phyloP scores from a whole-genome alignment of 202 grass and related monocot species.

The Elaeis oleifera region DNA sequence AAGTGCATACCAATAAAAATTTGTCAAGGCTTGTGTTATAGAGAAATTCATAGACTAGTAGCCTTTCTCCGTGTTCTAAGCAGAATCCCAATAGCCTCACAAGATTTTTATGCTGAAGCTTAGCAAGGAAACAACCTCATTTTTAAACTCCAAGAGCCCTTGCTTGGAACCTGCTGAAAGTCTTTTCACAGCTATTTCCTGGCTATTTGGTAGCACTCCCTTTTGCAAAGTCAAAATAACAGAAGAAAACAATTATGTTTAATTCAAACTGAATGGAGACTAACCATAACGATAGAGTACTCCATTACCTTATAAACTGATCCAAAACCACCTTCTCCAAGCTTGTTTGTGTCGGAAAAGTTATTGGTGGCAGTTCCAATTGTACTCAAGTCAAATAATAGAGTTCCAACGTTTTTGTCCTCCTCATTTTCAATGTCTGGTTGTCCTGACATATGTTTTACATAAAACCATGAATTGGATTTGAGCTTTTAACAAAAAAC shows the following conservation, averaged over 20 bases:
- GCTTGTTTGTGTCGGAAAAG: slow-evolving; percentile 52
- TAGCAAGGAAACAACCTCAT: slow-evolving; percentile 65
- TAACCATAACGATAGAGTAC: no score
- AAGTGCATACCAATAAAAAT: slow-evolving; percentile 39
- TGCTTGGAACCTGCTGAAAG: slow-evolving; percentile 51
- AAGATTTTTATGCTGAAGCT: slow-evolving; percentile 72
- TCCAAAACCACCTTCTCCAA: slow-evolving; percentile 76
- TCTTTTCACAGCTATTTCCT: slow-evolving; percentile 68
- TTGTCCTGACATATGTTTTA: background rate
- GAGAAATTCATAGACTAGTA: slow-evolving; percentile 66
- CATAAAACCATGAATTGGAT: background rate
- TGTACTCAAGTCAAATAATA: slow-evolving; percentile 25
- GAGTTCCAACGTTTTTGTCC: slow-evolving; percentile 15
- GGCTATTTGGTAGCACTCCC: slow-evolving; percentile 47
- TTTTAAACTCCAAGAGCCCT: slow-evolving; percentile 52
- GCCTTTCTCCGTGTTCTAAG: slow-evolving; percentile 64
- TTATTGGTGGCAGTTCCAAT: slow-evolving; percentile 43
- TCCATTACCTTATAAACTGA: slow-evolving; percentile 56
- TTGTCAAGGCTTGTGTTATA: slow-evolving; percentile 59
- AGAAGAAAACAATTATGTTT: no score
- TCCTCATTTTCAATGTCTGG: slow-evolving; percentile 15
- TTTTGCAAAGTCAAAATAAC: slow-evolving; percentile 8
- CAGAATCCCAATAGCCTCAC: slow-evolving; percentile 52
- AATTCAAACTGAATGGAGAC: background rate
- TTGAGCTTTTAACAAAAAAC: no score